These are phyloP conservation scores for Immersiporthe knoxdaviesiana DNA, from an alignment of 2,329 filamentous ascomycete genomes.

Conservation along the genomic window DNA sequence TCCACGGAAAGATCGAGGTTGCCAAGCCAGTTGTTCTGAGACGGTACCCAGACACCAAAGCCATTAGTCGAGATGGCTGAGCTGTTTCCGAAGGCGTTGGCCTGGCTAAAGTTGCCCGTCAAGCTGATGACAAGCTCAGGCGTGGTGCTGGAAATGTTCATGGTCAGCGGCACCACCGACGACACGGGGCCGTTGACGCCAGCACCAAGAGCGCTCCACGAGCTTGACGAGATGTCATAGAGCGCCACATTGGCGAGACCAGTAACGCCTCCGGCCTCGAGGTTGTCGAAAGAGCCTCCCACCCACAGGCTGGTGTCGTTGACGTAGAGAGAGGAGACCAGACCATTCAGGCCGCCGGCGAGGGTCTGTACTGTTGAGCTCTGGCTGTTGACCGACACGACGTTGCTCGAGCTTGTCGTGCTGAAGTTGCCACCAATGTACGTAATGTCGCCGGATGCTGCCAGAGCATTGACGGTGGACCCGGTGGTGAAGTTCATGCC, in stretches of 20 bases:
- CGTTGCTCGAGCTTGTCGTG: constrained; percentile 68
- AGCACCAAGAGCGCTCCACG: constrained; percentile 79
- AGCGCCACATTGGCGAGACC: constrained; percentile 76
- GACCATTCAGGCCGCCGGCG: constrained; percentile 77
- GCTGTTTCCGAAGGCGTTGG: constrained; percentile 69
- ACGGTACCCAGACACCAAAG: constrained; percentile 92
- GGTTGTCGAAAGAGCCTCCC: constrained; percentile 83
- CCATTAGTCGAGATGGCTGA: constrained; percentile 66
- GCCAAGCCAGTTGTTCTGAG: constrained; percentile 82
- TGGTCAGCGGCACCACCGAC: constrained; percentile 72
- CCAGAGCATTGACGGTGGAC: constrained; percentile 73
- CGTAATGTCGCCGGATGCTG: constrained; percentile 63
- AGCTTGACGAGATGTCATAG: constrained; percentile 69
- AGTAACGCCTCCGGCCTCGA: constrained; percentile 60
- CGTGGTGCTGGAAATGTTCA: constrained; percentile 74
- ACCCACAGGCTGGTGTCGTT: constrained; percentile 73
- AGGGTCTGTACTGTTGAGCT: constrained; percentile 63
- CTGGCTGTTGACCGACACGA: constrained; percentile 72
- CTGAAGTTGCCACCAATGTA: constrained; percentile 88
- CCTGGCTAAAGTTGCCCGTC: constrained; percentile 76
- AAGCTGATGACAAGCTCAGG: constrained; percentile 78
- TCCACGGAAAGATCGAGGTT: constrained; percentile 70
- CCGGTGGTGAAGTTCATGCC: constrained; percentile 69
- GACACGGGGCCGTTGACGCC: constrained; percentile 82
- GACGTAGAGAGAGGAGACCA: constrained; percentile 72